phyloP scores from a whole-genome alignment of 2,329 filamentous ascomycete species.

The Pseudogymnoascus sp. region DNA sequence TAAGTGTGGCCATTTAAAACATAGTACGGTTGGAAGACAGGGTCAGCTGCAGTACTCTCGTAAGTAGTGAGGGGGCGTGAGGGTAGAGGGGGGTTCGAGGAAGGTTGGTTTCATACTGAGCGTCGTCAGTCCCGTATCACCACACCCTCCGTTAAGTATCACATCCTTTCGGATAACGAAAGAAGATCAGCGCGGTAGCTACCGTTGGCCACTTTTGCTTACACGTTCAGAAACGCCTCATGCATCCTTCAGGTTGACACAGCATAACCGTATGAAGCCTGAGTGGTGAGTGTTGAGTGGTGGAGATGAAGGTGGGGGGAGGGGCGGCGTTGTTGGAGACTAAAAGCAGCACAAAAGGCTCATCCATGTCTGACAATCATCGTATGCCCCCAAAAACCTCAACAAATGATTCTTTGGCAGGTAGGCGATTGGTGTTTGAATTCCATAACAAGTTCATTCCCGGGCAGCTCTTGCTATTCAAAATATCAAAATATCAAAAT shows the following conservation, averaged over 20 bases:
- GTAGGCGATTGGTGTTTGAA: slow-evolving; percentile 4
- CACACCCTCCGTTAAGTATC: neutral
- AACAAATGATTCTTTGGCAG: neutral
- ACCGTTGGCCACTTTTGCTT: slow-evolving; percentile 1
- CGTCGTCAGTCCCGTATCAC: neutral
- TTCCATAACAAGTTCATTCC: neutral
- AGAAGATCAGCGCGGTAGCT: neutral
- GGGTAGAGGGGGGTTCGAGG: neutral
- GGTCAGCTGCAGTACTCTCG: neutral
- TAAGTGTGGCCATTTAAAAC: neutral
- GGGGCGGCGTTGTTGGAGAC: neutral
- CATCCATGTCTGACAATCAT: neutral
- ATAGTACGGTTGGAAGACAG: neutral
- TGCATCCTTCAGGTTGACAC: neutral
- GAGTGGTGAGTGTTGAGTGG: neutral
- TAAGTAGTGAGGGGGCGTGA: neutral
- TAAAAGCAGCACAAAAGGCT: neutral
- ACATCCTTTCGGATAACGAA: neutral
- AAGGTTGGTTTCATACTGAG: neutral
- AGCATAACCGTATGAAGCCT: neutral
- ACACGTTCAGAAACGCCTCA: neutral
- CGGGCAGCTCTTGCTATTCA: neutral
- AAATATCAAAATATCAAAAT: neutral
- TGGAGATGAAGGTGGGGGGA: neutral
- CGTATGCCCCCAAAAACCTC: neutral